Percentiles rank a stretch among this genome's conserved stretches.
These are phyloP conservation scores for Obba rivulosa DNA, from an alignment of 768 basidiomycete species.

Conservation along the genomic window DNA sequence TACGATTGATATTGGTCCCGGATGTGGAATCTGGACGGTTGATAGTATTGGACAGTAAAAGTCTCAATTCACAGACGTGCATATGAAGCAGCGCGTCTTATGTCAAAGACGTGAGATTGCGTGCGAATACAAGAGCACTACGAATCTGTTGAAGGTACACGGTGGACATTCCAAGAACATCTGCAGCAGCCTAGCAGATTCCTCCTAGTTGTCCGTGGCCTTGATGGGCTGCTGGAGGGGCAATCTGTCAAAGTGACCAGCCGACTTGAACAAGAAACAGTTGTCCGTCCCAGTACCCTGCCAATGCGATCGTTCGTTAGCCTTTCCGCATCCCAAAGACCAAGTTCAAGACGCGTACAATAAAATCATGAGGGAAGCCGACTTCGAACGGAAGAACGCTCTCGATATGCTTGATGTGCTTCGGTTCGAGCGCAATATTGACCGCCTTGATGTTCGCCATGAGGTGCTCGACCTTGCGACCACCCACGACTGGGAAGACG, in stretches of 20 bases:
- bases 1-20: no score
- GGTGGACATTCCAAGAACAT: no score
- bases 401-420: constrained; percentile 44
- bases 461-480: constrained; percentile 47
- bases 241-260: constrained; percentile 21
- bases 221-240: constrained; percentile 12
- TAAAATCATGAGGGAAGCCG: constrained; percentile 36
- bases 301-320: not conserved
- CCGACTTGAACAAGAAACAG: constrained; percentile 1
- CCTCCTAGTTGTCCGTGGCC: no score
- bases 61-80: no score
- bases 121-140: no score
- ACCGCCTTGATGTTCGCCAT: constrained; percentile 45
- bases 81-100: no score
- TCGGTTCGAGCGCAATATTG: constrained; percentile 35
- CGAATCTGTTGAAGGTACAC: no score
- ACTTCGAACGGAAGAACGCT: constrained; percentile 35
- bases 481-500: constrained; percentile 37
- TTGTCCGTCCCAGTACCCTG: constrained; percentile 8
- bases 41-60: no score
- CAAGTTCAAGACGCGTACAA: constrained; percentile 9
- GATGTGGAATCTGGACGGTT: no score
- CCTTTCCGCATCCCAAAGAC: not conserved
- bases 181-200: no score
- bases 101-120: no score